phyloP scores from a whole-genome alignment of 192 early-diverging fungal species.

The Physocladia obscura region DNA sequence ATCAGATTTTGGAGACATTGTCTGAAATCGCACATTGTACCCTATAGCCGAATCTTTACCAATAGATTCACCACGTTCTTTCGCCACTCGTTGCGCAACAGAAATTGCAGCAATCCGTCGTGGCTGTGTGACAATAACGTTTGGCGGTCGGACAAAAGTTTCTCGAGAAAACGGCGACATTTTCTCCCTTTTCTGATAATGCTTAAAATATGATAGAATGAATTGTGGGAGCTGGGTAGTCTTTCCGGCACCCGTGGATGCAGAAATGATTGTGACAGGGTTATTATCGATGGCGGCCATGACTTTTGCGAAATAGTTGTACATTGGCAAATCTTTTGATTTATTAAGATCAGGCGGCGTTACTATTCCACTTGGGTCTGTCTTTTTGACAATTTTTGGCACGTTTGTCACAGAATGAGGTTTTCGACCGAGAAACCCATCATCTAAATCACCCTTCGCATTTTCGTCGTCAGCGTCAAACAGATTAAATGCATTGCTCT shows the following conservation, averaged over 20 bases:
- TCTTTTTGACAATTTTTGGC: neutral
- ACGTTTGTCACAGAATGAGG: neutral
- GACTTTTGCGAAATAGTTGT: conserved; percentile 38
- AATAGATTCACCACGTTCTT: conserved; percentile 54
- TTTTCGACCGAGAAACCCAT: neutral
- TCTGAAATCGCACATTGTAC: conserved; percentile 54
- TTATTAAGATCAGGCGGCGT: conserved; percentile 30
- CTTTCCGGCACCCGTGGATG: conserved; percentile 53
- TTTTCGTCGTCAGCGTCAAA: neutral
- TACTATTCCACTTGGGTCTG: conserved; percentile 16
- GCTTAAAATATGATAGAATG: conserved; percentile 57
- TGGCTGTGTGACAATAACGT: conserved; percentile 89
- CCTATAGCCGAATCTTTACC: conserved; percentile 47
- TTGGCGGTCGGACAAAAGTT: conserved; percentile 29
- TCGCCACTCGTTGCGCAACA: conserved; percentile 63
- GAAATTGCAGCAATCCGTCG: conserved; percentile 75
- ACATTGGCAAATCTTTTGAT: conserved; percentile 39
- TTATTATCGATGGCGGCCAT: conserved; percentile 52
- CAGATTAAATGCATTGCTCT: conserved; percentile 4
- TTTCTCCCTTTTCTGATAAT: neutral
- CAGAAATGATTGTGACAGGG: conserved; percentile 41
- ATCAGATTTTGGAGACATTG: conserved; percentile 33
- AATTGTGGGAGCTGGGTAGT: conserved; percentile 86
- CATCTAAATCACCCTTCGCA: neutral
- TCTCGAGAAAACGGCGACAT: too few relatives aligned